phyloP scores from a whole-genome alignment of 768 basidiomycete species.

The Galerina marginata region DNA sequence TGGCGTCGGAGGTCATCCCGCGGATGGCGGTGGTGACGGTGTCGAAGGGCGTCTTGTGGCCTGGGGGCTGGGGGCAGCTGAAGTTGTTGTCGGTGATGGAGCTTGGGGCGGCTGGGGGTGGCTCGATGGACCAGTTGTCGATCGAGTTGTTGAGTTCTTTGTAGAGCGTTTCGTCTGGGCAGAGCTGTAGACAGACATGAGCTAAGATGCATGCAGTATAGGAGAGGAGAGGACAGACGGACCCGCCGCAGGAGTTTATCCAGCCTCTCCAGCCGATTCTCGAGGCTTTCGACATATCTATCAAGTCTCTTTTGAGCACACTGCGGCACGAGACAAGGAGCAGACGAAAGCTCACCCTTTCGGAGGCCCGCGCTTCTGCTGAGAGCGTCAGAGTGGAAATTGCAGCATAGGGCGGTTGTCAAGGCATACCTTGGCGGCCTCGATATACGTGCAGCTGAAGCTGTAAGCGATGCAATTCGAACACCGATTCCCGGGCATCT shows the following conservation, averaged over 20 bases:
- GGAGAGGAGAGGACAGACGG: conserved; percentile 14
- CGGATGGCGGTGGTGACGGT: conserved; percentile 42
- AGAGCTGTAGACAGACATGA: conserved; percentile 46
- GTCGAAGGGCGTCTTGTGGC: conserved; percentile 20
- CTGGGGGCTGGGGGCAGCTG: neutral
- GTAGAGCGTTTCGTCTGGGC: conserved; percentile 66
- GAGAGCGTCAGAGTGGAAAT: conserved; percentile 3
- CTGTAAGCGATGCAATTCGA: conserved; percentile 71
- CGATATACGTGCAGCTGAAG: conserved; percentile 71
- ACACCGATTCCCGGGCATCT: conserved; percentile 69
- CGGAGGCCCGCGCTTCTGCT: conserved; percentile 62
- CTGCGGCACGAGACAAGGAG: neutral
- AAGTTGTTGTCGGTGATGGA: conserved; percentile 19
- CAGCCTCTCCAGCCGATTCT: conserved; percentile 64
- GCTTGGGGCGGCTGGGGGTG: conserved; percentile 26
- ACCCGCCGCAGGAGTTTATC: conserved; percentile 59
- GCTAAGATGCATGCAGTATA: neutral
- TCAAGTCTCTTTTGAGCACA: conserved; percentile 2
- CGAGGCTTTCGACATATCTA: conserved; percentile 66
- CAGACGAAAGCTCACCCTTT: conserved; percentile 50
- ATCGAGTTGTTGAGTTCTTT: conserved; percentile 54
- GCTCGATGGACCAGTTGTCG: conserved; percentile 27
- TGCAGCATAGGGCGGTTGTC: conserved; percentile 15
- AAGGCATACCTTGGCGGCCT: conserved; percentile 64
- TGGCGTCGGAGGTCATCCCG: conserved; percentile 22